phyloP scores from a whole-genome alignment of 768 basidiomycete species.

The Leccinum variicolor region DNA sequence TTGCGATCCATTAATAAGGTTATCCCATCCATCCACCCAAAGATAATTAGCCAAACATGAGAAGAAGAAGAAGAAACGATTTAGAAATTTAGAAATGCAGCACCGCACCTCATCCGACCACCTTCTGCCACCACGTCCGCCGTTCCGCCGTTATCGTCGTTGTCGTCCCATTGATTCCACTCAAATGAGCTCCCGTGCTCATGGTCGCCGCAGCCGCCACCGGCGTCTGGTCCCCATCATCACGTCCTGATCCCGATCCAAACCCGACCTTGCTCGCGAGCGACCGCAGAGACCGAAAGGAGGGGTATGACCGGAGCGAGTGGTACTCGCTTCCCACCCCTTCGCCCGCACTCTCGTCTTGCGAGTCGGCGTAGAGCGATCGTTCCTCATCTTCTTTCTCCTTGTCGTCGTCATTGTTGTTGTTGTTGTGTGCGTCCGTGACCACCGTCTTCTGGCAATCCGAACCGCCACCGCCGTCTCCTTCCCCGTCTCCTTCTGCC shows the following conservation, averaged over 20 bases:
- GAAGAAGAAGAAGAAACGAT: neutral
- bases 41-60: neutral
- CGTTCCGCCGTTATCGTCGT: constrained; percentile 11
- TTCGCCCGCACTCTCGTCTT: constrained; percentile 4
- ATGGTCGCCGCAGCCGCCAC: neutral
- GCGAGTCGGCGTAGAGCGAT: constrained; percentile 24
- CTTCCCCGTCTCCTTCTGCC: constrained; percentile 16
- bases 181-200: constrained; percentile 1
- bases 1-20: neutral
- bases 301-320: constrained; percentile 25
- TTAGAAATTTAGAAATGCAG: neutral
- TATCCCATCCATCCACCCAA: neutral
- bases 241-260: neutral
- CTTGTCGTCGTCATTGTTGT: neutral
- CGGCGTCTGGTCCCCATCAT: neutral
- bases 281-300: constrained; percentile 24
- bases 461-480: constrained; percentile 7
- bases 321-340: constrained; percentile 28
- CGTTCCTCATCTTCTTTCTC: constrained; percentile 9
- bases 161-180: neutral
- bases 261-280: constrained; percentile 9
- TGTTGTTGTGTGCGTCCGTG: neutral
- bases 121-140: constrained; percentile 32
- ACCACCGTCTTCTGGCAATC: neutral
- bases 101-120: constrained; percentile 11